Evolutionary conservation across 192 early-diverging fungal genomes (phyloP).

Genomic region (Podochytrium sp.): DNA sequence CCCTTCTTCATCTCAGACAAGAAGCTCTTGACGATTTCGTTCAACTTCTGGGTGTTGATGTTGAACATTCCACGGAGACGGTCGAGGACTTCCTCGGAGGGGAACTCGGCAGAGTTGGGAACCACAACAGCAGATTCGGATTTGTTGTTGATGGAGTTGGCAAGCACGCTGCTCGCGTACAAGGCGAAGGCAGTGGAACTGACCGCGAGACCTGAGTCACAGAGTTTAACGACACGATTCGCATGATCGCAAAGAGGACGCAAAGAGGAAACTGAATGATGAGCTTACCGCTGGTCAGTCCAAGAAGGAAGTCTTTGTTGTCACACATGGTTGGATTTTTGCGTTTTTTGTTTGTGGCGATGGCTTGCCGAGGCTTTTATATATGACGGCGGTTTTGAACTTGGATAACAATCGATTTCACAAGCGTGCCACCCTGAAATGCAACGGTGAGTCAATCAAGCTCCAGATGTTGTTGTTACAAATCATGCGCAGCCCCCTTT

Average conservation of each 20-base stretch:
- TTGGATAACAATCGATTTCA: no score
- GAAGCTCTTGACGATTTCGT: conserved; percentile 35
- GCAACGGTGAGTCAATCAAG: no score
- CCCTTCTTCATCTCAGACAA: conserved; percentile 45
- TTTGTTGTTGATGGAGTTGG: neutral
- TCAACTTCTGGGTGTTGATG: conserved; percentile 30
- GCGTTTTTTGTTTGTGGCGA: no score
- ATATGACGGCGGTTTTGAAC: no score
- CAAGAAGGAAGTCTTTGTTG: conserved; percentile 39
- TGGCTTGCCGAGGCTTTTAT: no score
- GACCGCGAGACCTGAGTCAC: conserved; percentile 26
- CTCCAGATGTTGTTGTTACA: no score
- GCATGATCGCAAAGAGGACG: neutral
- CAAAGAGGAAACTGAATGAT: neutral
- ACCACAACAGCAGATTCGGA: conserved; percentile 1
- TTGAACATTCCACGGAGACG: conserved; percentile 21
- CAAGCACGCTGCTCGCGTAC: neutral
- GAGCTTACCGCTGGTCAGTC: conserved; percentile 39
- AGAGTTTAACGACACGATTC: neutral
- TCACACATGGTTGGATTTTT: neutral
- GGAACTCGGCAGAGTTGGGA: conserved; percentile 9
- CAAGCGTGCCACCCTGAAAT: no score
- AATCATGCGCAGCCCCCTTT: no score
- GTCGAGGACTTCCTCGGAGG: conserved; percentile 27
- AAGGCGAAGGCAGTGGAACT: conserved; percentile 28